These are phyloP conservation scores for Chaetomiaceae sp. DNA, from an alignment of 2,329 filamentous ascomycete species.

Conservation along the genomic window DNA sequence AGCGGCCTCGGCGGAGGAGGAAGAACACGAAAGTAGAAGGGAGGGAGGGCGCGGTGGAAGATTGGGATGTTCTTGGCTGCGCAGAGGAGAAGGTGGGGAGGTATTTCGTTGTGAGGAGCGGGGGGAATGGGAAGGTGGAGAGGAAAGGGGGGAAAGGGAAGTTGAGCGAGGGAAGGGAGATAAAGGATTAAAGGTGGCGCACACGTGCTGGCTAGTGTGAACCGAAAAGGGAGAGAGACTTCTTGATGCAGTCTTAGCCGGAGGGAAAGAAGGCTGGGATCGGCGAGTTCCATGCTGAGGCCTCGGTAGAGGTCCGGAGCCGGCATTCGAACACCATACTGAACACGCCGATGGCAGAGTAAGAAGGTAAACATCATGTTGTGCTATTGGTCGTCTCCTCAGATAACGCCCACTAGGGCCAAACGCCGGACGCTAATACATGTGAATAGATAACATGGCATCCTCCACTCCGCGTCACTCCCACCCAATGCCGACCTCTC, in stretches of 20 bases:
- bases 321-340: too few relatives aligned
- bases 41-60: slow-evolving; percentile 48
- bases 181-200: too few relatives aligned
- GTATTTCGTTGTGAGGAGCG: slow-evolving; percentile 73
- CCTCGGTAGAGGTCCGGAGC: too few relatives aligned
- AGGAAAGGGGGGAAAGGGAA: background rate
- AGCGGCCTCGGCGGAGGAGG: slow-evolving; percentile 39
- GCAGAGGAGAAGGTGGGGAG: slow-evolving; percentile 63
- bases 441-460: slow-evolving; percentile 3
- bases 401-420: slow-evolving; percentile 3
- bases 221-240: too few relatives aligned
- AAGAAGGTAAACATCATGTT: too few relatives aligned
- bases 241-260: too few relatives aligned
- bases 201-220: too few relatives aligned
- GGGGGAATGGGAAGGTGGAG: slow-evolving; percentile 31
- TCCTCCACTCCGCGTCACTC: background rate
- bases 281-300: too few relatives aligned
- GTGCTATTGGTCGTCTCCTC: slow-evolving; percentile 7
- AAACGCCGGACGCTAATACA: slow-evolving; percentile 9
- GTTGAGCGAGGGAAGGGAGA: background rate
- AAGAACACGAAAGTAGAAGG: slow-evolving; percentile 21
- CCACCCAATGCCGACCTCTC: background rate
- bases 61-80: slow-evolving; percentile 66
- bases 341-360: too few relatives aligned
- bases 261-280: too few relatives aligned